These are phyloP conservation scores for Pseudogymnoascus pannorum DNA, from an alignment of 2,329 filamentous ascomycete species.

Conservation along the genomic window DNA sequence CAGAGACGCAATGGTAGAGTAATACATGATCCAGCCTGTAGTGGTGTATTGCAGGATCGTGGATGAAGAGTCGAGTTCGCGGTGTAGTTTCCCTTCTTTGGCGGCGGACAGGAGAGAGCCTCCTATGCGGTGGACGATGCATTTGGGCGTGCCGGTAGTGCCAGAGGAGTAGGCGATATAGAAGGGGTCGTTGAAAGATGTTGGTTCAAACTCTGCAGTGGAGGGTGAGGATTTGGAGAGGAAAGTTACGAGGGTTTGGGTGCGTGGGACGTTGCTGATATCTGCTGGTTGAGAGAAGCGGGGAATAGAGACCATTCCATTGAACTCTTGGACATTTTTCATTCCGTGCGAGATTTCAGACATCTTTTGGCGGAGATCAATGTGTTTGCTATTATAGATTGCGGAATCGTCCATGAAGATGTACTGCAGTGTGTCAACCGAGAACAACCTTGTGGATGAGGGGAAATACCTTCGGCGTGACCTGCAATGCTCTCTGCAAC, in stretches of 20 bases:
- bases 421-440: slow-evolving; percentile 34
- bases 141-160: slow-evolving; percentile 78
- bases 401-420: slow-evolving; percentile 80
- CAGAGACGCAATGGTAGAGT: slow-evolving; percentile 52
- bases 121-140: slow-evolving; percentile 72
- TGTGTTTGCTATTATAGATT: slow-evolving; percentile 69
- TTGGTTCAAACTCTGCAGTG: slow-evolving; percentile 21
- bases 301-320: slow-evolving; percentile 57
- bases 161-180: slow-evolving; percentile 72
- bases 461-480: slow-evolving; percentile 54
- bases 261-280: slow-evolving; percentile 43
- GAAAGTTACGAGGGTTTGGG: slow-evolving; percentile 34
- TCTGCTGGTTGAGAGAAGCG: slow-evolving; percentile 57
- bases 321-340: slow-evolving; percentile 51
- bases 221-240: slow-evolving; percentile 27
- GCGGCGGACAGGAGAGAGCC: slow-evolving; percentile 50
- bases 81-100: slow-evolving; percentile 55
- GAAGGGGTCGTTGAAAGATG: slow-evolving; percentile 56
- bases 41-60: slow-evolving; percentile 52
- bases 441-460: slow-evolving; percentile 10
- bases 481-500: slow-evolving; percentile 65
- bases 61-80: slow-evolving; percentile 36
- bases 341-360: slow-evolving; percentile 55
- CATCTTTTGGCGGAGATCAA: slow-evolving; percentile 70
- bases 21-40: slow-evolving; percentile 87